Evolutionary conservation across 257 asterid species (phyloP).

Genomic region (Solanum chiquidenum): DNA sequence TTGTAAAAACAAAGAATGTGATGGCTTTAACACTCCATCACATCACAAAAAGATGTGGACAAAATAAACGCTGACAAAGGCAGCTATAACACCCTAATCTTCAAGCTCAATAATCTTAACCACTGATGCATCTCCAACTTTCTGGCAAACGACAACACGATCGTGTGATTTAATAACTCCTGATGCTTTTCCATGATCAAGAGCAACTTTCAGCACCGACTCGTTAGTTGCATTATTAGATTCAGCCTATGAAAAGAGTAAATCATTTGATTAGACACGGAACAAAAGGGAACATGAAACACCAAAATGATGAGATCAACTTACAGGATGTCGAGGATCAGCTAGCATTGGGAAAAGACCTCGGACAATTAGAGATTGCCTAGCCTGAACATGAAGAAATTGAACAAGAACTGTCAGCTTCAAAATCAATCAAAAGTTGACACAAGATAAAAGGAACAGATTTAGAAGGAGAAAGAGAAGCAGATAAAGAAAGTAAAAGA

Average conservation of each 20-base stretch:
- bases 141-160: constrained; percentile 77
- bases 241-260: constrained; percentile 44
- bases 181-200: constrained; percentile 62
- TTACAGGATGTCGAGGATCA: constrained; percentile 92
- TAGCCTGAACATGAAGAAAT: constrained; percentile 39
- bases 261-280: neutral
- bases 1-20: neutral
- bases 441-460: neutral
- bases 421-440: neutral
- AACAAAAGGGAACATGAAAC: neutral
- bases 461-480: neutral
- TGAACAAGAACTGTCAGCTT: neutral
- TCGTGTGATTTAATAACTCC: constrained; percentile 69
- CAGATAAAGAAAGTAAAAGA: neutral
- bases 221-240: constrained; percentile 52
- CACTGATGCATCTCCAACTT: constrained; percentile 81
- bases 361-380: constrained; percentile 84
- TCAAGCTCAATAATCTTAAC: constrained; percentile 85
- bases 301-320: constrained; percentile 11
- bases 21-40: neutral
- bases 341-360: constrained; percentile 92
- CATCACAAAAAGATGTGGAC: neutral
- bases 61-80: neutral
- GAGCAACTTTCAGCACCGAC: constrained; percentile 69
- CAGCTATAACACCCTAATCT: constrained; percentile 19